Conservation (phyloP, 169 alveolate species). For the Cyclospora cayetanensis region DNA sequence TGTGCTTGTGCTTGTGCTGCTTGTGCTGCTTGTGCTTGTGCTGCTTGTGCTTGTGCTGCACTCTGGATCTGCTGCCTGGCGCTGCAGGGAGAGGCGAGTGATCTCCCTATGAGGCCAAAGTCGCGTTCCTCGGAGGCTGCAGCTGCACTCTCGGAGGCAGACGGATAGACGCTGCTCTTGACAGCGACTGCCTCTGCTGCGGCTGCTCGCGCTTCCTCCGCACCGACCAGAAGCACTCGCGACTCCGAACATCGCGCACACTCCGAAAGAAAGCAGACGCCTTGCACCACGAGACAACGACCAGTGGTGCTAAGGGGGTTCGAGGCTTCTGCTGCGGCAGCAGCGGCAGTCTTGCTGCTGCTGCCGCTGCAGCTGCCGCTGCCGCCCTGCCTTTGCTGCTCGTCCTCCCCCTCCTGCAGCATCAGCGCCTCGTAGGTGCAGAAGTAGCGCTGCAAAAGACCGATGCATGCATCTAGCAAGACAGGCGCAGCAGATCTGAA, state of each 20-base stretch:
- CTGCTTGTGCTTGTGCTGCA: background rate
- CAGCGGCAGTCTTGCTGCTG: background rate
- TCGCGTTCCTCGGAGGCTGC: background rate
- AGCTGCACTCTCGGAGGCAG: too few relatives aligned
- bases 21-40: background rate
- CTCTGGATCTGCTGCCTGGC: background rate
- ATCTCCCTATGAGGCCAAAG: background rate
- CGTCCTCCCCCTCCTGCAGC: background rate
- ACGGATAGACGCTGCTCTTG: too few relatives aligned
- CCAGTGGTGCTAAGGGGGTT: background rate
- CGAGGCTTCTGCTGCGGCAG: background rate
- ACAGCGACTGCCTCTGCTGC: background rate
- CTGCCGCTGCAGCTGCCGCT: background rate
- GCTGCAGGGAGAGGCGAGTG: background rate
- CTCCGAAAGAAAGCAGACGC: constrained; percentile 3
- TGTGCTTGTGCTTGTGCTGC: background rate
- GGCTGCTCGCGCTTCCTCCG: background rate
- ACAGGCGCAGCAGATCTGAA: background rate
- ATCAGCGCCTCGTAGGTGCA: constrained; percentile 12
- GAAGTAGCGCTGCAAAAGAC: background rate
- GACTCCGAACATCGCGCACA: background rate
- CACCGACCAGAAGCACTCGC: background rate
- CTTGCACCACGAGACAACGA: background rate
- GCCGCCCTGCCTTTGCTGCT: constrained; percentile 31
- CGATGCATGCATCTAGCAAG: constrained; percentile 8